Base-by-base conservation (phyloP, 345 rosid species). In the Eucalyptus brandiana region DNA sequence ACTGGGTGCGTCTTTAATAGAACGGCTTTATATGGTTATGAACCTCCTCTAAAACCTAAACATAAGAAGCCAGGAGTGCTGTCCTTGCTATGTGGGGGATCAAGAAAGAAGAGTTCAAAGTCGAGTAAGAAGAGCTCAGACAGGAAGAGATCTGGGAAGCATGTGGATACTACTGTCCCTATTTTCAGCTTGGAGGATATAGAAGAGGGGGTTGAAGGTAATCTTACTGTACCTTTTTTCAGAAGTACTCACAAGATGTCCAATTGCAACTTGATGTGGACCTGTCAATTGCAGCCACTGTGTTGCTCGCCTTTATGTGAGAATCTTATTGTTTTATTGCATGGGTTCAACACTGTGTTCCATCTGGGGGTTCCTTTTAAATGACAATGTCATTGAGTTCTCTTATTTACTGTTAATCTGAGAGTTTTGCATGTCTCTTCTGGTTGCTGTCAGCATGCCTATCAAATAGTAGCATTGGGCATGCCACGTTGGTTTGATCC, bases 131-230 rank as follows among this genome's bases (percentile, higher is more conserved):
- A 95, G 92, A 96, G 95, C n/a, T 95, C 95, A 2, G 95, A 97
- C 91, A 97, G 94, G 95, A 97, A 95, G 96, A 97, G 95, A 93
- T 94, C 99, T 81, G 91, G 96, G 91, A 97, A 97, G 92, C 95
- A 97, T 87, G 93, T 92, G 54, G 99, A 97, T 92, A 94, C 98
- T 62, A 95, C 97, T 51, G 97, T 97, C 87, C 99, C 99, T 56
- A 93, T 96, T 90, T 97, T 96, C 94, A 96, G 93, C 90, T 95
- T 96, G 44, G 99, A 97, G 92, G 99, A 96, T 92, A 97, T 97
- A 88, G 99, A 97, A 93, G 99, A 97, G 91, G 99, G 99, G 26
- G 97, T 96, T 86, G 99, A 96, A 95, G 99, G 99, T 96, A 94
- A 44, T 26, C 30, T 40, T 76, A 40, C 30, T 76, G 85, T 76